Evolutionary conservation across 2,329 filamentous ascomycete genomes (phyloP).

Genomic region (Aspergillus carbonarius): DNA sequence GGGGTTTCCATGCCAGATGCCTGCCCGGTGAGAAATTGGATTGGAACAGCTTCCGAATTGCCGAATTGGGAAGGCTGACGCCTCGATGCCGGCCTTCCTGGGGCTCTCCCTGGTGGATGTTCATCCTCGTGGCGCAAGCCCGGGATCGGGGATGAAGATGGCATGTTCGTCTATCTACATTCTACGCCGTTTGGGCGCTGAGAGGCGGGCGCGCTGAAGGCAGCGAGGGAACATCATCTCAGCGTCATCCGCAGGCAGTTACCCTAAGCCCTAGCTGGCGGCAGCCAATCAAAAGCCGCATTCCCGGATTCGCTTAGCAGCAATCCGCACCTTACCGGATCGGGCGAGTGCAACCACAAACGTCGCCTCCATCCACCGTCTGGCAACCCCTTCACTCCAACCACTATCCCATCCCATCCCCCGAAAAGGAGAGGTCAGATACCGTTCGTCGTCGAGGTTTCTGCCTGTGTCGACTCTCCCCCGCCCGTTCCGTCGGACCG

Average conservation of each 20-base stretch:
- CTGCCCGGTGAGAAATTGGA: too few relatives aligned
- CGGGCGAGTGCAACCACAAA: conserved; percentile 36
- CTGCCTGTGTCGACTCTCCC: conserved; percentile 33
- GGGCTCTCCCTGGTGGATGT: too few relatives aligned
- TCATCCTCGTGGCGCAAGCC: too few relatives aligned
- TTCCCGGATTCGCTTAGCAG: conserved; percentile 39
- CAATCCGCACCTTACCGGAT: conserved; percentile 38
- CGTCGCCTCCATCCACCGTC: conserved; percentile 30
- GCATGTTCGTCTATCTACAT: too few relatives aligned
- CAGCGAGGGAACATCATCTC: not conserved
- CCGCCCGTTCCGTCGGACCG: conserved; percentile 28
- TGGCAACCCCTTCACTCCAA: conserved; percentile 28
- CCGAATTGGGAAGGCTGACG: too few relatives aligned
- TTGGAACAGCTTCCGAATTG: too few relatives aligned
- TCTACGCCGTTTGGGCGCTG: too few relatives aligned
- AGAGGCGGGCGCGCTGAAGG: not conserved
- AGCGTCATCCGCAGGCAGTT: conserved; percentile 13
- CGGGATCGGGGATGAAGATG: too few relatives aligned
- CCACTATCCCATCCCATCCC: conserved; percentile 16
- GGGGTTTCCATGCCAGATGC: too few relatives aligned
- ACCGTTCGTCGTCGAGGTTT: conserved; percentile 34
- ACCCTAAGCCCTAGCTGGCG: conserved; percentile 42
- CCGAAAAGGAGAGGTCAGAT: conserved; percentile 28
- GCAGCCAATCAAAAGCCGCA: conserved; percentile 21
- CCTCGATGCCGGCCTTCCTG: too few relatives aligned